Conservation (phyloP, 2,329 filamentous ascomycete species). For the Byssoonygena ceratinophila region DNA sequence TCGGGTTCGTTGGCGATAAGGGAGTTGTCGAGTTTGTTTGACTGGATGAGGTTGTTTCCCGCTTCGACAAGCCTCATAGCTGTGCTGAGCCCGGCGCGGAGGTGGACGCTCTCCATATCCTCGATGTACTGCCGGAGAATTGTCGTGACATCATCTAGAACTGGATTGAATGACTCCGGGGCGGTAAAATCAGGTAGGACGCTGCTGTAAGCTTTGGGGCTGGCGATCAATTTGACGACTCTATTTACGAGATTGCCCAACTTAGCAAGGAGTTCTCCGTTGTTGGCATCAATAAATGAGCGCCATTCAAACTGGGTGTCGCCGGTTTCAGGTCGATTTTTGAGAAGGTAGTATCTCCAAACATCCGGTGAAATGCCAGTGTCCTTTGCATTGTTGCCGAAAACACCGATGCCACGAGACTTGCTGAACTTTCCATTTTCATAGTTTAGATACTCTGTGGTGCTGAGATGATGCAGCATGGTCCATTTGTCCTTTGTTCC, state of each 20-base stretch:
- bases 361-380: conserved; percentile 68
- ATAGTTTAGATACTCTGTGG: conserved; percentile 73
- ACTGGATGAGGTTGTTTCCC: conserved; percentile 51
- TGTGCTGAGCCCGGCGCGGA: conserved; percentile 45
- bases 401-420: conserved; percentile 70
- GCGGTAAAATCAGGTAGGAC: conserved; percentile 48
- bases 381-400: conserved; percentile 69
- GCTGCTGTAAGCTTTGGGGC: conserved; percentile 57
- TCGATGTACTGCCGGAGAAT: conserved; percentile 47
- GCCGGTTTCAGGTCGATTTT: conserved; percentile 64
- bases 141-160: conserved; percentile 41
- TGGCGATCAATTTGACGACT: conserved; percentile 40
- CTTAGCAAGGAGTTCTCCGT: conserved; percentile 62
- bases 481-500: conserved; percentile 74
- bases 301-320: conserved; percentile 78
- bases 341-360: conserved; percentile 74
- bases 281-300: conserved; percentile 65
- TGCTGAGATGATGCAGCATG: conserved; percentile 68
- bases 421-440: conserved; percentile 78
- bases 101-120: conserved; percentile 51
- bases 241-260: conserved; percentile 58
- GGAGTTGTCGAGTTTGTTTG: conserved; percentile 51
- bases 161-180: conserved; percentile 33
- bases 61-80: conserved; percentile 49
- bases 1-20: conserved; percentile 50